Conservation (phyloP, 306 rosid genomes). For the Quercus wislizeni region DNA sequence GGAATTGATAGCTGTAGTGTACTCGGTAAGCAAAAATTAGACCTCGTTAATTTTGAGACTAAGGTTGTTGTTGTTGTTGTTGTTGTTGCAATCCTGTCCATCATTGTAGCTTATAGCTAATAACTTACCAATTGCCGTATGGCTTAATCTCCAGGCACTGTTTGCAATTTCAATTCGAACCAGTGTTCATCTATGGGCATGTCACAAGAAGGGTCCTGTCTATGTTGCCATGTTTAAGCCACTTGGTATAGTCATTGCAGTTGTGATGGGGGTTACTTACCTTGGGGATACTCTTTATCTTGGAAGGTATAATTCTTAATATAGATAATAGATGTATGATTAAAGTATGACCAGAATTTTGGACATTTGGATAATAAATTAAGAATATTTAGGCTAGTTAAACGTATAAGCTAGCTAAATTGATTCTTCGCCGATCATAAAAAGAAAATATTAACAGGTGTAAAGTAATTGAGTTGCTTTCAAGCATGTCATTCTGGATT, state of each 20-base stretch:
- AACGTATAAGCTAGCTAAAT: too few species aligned
- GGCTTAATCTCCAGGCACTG: conserved; percentile 8
- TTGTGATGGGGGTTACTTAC: conserved; percentile 20
- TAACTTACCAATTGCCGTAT: not conserved
- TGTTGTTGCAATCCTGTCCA: not conserved
- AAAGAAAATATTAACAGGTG: too few species aligned
- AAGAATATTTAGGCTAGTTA: too few species aligned
- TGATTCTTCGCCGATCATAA: too few species aligned
- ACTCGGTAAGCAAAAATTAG: conserved; percentile 10
- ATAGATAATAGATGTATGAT: too few species aligned
- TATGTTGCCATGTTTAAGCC: conserved; percentile 36
- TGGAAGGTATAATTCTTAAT: conserved; percentile 18
- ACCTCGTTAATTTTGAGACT: not conserved
- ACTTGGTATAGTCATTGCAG: conserved; percentile 19
- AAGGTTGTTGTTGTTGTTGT: too few species aligned
- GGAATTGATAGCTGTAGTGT: conserved; percentile 15
- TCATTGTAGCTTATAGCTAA: not conserved
- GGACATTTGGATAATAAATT: too few species aligned
- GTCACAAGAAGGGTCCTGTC: conserved; percentile 22
- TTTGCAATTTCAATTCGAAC: not conserved
- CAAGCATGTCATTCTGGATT: too few species aligned
- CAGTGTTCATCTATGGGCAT: conserved; percentile 14
- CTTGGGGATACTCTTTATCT: conserved; percentile 24
- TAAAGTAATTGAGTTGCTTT: too few species aligned
- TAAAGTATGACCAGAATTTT: too few species aligned